Conservation (phyloP, 192 early-diverging fungal species). For the Backusella liffmaniae region DNA sequence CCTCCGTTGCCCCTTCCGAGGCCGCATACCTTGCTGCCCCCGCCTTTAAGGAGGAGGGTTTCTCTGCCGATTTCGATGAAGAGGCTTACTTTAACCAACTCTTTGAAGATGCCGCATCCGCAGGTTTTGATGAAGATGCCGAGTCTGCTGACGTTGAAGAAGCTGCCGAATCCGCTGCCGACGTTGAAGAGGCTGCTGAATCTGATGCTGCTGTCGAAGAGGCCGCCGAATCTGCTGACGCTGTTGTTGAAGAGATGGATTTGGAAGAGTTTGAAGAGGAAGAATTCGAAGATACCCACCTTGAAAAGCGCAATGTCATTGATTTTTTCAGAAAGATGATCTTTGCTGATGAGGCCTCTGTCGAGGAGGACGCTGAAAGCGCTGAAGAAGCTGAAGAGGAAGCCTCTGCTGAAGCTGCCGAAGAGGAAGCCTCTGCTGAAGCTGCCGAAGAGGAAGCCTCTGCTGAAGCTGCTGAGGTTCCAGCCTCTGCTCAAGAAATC, state of each 20-base stretch:
- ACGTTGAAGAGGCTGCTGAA: background rate
- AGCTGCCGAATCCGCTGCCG: background rate
- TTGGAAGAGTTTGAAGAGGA: background rate
- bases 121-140: background rate
- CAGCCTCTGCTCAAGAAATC: background rate
- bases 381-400: background rate
- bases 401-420: background rate
- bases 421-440: background rate
- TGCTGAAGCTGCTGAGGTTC: background rate
- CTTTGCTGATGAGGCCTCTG: background rate
- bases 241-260: background rate
- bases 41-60: background rate
- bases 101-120: background rate
- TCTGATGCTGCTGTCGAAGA: background rate
- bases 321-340: slow-evolving; percentile 1
- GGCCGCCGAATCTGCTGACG: background rate
- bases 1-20: no score
- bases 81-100: background rate
- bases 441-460: background rate
- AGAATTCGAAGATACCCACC: background rate
- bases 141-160: background rate
- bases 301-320: background rate
- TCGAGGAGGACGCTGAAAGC: background rate
- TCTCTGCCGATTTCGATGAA: background rate
- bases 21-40: no score